Conservation (phyloP, 768 basidiomycete species). For the Lactifluus subvellereus region DNA sequence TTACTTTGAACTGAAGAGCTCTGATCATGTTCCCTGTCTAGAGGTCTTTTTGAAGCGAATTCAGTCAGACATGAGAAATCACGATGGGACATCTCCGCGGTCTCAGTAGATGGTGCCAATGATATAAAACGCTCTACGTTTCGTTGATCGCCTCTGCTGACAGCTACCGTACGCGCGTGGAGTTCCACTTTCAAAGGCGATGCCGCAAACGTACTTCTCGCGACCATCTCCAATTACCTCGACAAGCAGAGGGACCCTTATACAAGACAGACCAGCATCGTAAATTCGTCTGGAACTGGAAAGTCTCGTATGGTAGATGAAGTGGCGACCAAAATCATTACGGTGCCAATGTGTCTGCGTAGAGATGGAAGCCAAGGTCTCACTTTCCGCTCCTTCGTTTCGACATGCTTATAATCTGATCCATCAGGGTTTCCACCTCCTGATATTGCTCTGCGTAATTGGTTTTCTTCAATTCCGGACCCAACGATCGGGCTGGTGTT, state of each 20-base stretch:
- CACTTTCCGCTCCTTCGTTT: not conserved
- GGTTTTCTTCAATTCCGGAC: not conserved
- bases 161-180: not conserved
- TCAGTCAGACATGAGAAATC: not conserved
- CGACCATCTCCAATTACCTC: not conserved
- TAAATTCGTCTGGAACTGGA: slow-evolving; percentile 3
- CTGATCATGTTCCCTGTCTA: not conserved
- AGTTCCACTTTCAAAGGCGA: not conserved
- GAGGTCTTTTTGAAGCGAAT: not conserved
- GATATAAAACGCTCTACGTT: not conserved
- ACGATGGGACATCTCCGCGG: too few relatives aligned
- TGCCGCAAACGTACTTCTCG: not conserved
- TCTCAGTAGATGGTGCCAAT: not conserved
- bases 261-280: not conserved
- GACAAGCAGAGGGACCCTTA: not conserved
- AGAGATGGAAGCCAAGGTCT: not conserved
- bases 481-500: too few relatives aligned
- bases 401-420: not conserved
- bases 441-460: not conserved
- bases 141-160: not conserved
- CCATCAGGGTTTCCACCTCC: not conserved
- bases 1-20: not conserved
- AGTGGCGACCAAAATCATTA: not conserved
- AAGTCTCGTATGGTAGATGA: slow-evolving; percentile 5
- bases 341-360: slow-evolving; percentile 2